Conservation (phyloP, 495 filamentous ascomycete species). For the Clavariopsis aquatica region DNA sequence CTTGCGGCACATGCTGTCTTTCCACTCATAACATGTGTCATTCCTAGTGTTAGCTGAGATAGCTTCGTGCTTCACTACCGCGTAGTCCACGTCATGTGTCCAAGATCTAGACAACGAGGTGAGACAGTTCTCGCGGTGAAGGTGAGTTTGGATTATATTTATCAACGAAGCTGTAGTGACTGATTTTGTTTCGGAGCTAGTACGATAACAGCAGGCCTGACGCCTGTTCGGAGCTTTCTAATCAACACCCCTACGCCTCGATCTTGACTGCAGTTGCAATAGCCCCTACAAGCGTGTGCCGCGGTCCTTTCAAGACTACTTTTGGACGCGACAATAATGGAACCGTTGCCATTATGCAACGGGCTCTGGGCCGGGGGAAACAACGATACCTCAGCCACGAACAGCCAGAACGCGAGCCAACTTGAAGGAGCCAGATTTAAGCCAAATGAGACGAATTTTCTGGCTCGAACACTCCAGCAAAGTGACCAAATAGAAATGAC, state of each 20-base stretch:
- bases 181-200: neutral
- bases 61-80: neutral
- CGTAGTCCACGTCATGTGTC: neutral
- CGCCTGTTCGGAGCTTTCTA: too few relatives aligned
- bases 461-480: neutral
- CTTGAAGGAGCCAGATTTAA: neutral
- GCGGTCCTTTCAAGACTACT: too few relatives aligned
- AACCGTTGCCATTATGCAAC: too few relatives aligned
- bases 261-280: too few relatives aligned
- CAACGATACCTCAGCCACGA: neutral
- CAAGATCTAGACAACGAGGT: neutral
- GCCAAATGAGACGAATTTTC: neutral
- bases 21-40: neutral
- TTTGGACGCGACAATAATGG: neutral
- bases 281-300: too few relatives aligned
- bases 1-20: too few relatives aligned
- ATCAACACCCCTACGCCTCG: too few relatives aligned
- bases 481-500: neutral
- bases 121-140: neutral
- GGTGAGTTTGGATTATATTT: neutral
- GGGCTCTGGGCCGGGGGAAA: neutral
- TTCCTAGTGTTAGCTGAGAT: neutral
- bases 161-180: neutral
- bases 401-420: neutral
- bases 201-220: too few relatives aligned